Evolutionary conservation across 495 filamentous ascomycete species (phyloP).

Genomic region (Clohesyomyces aquaticus): DNA sequence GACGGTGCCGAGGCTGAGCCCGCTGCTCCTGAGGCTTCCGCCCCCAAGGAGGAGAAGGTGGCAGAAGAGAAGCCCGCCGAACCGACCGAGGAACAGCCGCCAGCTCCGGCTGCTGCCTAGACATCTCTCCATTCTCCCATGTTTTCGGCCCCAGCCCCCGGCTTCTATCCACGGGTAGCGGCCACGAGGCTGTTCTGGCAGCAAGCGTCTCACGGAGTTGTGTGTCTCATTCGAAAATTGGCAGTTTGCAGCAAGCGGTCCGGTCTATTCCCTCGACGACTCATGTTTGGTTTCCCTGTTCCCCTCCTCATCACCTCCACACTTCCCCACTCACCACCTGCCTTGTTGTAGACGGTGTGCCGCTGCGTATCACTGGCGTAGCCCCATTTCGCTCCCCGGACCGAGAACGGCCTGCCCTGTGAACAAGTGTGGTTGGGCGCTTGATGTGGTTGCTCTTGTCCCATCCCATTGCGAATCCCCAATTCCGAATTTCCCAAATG

Average conservation of each 20-base stretch:
- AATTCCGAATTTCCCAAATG: constrained; percentile 18
- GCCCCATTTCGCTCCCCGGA: neutral
- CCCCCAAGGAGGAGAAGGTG: constrained; percentile 58
- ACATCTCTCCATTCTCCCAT: constrained; percentile 26
- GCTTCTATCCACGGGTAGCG: constrained; percentile 27
- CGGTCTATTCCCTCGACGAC: constrained; percentile 36
- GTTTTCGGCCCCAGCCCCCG: constrained; percentile 29
- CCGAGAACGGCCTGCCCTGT: neutral
- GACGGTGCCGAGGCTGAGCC: constrained; percentile 83
- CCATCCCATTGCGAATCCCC: neutral
- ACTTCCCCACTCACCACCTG: neutral
- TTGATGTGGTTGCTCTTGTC: neutral
- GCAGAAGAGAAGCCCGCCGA: constrained; percentile 50
- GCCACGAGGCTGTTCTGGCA: constrained; percentile 25
- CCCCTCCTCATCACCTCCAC: constrained; percentile 7
- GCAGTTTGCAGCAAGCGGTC: constrained; percentile 33
- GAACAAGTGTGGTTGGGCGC: neutral
- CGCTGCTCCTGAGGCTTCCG: constrained; percentile 56
- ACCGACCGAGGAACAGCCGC: constrained; percentile 42
- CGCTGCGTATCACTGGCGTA: constrained; percentile 1
- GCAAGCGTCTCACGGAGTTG: constrained; percentile 35
- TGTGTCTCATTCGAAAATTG: constrained; percentile 36
- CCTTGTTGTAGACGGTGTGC: constrained; percentile 6
- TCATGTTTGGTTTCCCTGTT: constrained; percentile 36
- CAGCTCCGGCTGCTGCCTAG: constrained; percentile 42